Evolutionary conservation across 805 yeast species (phyloP), one percentile per base, ranked within the genome.

Genomic region (Ogataea salicorniae): DNA sequence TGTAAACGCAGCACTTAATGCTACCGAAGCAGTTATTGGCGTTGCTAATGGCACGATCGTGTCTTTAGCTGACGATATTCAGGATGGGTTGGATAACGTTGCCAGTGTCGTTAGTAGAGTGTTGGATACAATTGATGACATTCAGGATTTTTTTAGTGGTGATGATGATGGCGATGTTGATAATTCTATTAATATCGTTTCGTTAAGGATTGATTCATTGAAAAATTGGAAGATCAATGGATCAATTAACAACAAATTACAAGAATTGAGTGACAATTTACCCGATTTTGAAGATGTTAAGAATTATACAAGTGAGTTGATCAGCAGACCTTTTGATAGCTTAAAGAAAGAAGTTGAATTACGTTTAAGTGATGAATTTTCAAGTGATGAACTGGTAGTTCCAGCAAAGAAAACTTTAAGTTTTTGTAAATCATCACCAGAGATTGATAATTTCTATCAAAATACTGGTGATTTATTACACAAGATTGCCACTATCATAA

Each of bases 221-320:
- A 66, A 75, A 52, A 67, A 83, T 49, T 63, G 92, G 47, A 60
- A 76, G 15, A 85, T 94, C 13, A 88, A 97, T 1, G 57, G 79
- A 0, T 66, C 81, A 0, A 81, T 91, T 38, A 77, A 87, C 53
- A 61, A 63, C 1, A 77, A 81, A 29, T 69, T 94, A 16, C 76
- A 77, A 3, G 52, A 59, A 0, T 63, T 90, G 38, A 68, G 76
- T 18, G 64, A 68, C 0, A 69, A 77, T 2, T 67, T 85, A 0
- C 95, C 95, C 0, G 76, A 79, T 50, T 88, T 88, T 61, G 78
- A 76, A 2, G 73, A 75, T 7, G 82, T 88, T 3, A 76, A 81
- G 58, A 77, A 81, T 49, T 73, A 75, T 18, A 81, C 94, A 0
- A 73, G 79, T 39, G 47, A 60, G 0, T 55, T 81, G 37, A 73